Evolutionary conservation across 1,284 basidiomycete genomes (phyloP).

Genomic region (Boletus holoroseus): DNA sequence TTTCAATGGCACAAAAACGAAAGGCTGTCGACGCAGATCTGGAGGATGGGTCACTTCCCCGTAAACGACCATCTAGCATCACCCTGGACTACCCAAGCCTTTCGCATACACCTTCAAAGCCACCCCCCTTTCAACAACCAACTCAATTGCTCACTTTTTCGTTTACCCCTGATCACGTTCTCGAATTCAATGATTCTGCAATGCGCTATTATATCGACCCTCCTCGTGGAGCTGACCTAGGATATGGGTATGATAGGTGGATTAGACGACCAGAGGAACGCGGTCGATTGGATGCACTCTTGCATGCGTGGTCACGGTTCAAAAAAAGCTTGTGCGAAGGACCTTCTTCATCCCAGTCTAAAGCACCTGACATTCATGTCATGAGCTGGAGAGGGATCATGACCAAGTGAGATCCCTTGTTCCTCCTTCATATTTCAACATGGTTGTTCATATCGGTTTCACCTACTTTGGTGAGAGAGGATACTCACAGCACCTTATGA

Average conservation of each 20-base stretch:
- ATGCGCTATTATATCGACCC: slow-evolving; percentile 66
- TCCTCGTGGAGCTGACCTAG: slow-evolving; percentile 54
- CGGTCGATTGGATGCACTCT: slow-evolving; percentile 59
- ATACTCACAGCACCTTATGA: slow-evolving; percentile 79
- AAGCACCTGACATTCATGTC: slow-evolving; percentile 47
- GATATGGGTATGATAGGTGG: slow-evolving; percentile 67
- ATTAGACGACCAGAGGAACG: slow-evolving; percentile 59
- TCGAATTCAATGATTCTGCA: slow-evolving; percentile 61
- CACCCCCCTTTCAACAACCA: slow-evolving; percentile 55
- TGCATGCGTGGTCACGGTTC: slow-evolving; percentile 47
- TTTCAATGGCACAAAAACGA: slow-evolving; percentile 27
- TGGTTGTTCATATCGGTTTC: slow-evolving; percentile 14
- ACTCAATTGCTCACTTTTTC: slow-evolving; percentile 63
- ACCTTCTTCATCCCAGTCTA: slow-evolving; percentile 26
- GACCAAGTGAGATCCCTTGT: slow-evolving; percentile 67
- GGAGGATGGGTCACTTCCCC: slow-evolving; percentile 4
- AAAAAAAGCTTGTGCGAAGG: slow-evolving; percentile 36
- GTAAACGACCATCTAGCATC: slow-evolving; percentile 1
- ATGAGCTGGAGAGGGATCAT: slow-evolving; percentile 88
- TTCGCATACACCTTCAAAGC: slow-evolving; percentile 24
- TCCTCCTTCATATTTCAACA: slow-evolving; percentile 10
- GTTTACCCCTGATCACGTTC: slow-evolving; percentile 47
- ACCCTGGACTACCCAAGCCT: slow-evolving; percentile 31
- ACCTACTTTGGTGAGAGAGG: slow-evolving; percentile 44
- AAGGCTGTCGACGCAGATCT: slow-evolving; percentile 21